Base-by-base conservation (phyloP, 495 filamentous ascomycete species). In the Xylaria telfairii region DNA sequence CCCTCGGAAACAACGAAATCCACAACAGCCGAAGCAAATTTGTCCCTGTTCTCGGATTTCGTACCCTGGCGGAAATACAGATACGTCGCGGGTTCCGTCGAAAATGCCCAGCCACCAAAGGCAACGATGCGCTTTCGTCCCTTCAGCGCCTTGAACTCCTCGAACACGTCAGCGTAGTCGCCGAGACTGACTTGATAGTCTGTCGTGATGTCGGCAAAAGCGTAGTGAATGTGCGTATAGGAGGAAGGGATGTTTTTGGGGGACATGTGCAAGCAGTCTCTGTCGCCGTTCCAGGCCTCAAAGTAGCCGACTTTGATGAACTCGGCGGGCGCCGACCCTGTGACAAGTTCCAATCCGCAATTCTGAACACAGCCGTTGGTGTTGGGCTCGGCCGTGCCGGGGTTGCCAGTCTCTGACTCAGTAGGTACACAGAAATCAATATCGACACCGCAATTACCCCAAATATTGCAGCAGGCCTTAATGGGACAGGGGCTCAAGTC, bases 41-140 rank as follows among this genome's bases (percentile, higher is more conserved):
- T 80, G 0, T 77, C 71, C 0, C 81, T 76, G 49, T 87, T 84
- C 0, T 51, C 81, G 9, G 73, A 56, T 3, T 32, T 73, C 28
- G 83, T 76, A n/a, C 66, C 83, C 0, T 81, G 68, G 7, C 85
- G 80, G 49, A 86, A 79, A 30, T 84, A 78, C 17, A 70, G 60
- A 62, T 76, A 84, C 5, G 80, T 82, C 12, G 65, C 68, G 2
- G 72, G 67, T 37, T 77, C 74, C 0, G 83, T 85, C 0, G 79
- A 82, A 65, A 83, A 85, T 0, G 63, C 73, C 85, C 85, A 87
- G 5, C 85, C 86, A n/a, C 86, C 86, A 66, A 88, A 78, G 0
- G 81, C 83, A 1, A 87, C 19, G 53, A 88, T 79, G 19, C 72
- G 71, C 62, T 83, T 83, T 7, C 77, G 47, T 0, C 47, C 70